phyloP scores from a whole-genome alignment of 2,329 filamentous ascomycete genomes.

The Knufia petricola region DNA sequence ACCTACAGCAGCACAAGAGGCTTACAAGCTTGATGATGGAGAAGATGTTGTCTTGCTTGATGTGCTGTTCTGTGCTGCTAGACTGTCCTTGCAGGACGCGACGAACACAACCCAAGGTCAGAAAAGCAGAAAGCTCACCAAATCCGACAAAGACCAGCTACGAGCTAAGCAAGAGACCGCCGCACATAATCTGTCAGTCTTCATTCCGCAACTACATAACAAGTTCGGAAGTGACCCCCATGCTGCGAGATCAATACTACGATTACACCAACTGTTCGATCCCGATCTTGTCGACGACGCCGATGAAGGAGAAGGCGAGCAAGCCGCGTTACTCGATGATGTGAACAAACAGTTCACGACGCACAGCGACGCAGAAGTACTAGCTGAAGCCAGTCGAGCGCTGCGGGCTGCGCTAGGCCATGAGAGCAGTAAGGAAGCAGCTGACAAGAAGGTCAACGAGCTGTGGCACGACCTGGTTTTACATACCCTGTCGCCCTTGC shows the following conservation, averaged over 20 bases:
- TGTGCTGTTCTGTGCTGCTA: slow-evolving; percentile 73
- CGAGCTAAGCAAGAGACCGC: slow-evolving; percentile 66
- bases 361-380: slow-evolving; percentile 77
- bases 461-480: slow-evolving; percentile 74
- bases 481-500: slow-evolving; percentile 61
- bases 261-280: slow-evolving; percentile 77
- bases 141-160: slow-evolving; percentile 51
- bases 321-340: slow-evolving; percentile 73
- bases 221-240: slow-evolving; percentile 87
- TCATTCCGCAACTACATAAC: slow-evolving; percentile 77
- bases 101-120: slow-evolving; percentile 52
- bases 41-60: slow-evolving; percentile 84
- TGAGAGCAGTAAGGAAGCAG: slow-evolving; percentile 78
- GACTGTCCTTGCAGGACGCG: slow-evolving; percentile 57
- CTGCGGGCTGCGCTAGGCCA: slow-evolving; percentile 77
- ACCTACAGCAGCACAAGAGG: slow-evolving; percentile 55
- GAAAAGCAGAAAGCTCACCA: slow-evolving; percentile 44
- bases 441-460: slow-evolving; percentile 66
- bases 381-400: slow-evolving; percentile 72
- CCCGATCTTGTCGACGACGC: slow-evolving; percentile 81
- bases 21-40: slow-evolving; percentile 60
- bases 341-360: slow-evolving; percentile 88
- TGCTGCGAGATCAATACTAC: slow-evolving; percentile 75
- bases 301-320: slow-evolving; percentile 72
- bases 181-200: slow-evolving; percentile 63